A percentile compares a stretch with the other conserved stretches of the same genome.
phyloP scores from a whole-genome alignment of 2,329 filamentous ascomycete genomes.

The Samsoniella hepiali region DNA sequence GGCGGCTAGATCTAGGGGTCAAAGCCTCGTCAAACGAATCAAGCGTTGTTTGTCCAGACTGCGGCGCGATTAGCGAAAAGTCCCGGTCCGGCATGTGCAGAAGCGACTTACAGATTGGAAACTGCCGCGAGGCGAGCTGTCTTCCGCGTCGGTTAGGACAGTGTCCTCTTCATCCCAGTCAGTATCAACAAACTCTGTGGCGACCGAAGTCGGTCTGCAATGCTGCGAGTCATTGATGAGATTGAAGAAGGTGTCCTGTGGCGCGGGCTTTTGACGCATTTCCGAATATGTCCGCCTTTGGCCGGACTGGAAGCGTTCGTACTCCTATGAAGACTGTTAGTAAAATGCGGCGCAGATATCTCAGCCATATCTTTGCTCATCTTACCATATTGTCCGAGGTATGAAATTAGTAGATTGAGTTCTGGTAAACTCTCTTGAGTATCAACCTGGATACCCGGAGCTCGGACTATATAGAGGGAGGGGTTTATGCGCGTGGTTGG shows the following conservation, averaged over 20 bases:
- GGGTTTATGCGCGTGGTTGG: slow-evolving; percentile 10
- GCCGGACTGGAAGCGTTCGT: slow-evolving; percentile 35
- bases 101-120: slow-evolving; percentile 63
- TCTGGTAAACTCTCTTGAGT: not conserved
- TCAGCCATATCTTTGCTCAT: not conserved
- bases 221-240: slow-evolving; percentile 47
- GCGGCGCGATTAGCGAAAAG: slow-evolving; percentile 19
- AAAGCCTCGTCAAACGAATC: slow-evolving; percentile 82
- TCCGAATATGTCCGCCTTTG: slow-evolving; percentile 42
- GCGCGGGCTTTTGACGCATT: slow-evolving; percentile 50
- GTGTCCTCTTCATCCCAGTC: slow-evolving; percentile 66
- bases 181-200: slow-evolving; percentile 76
- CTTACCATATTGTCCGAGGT: slow-evolving; percentile 34
- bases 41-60: slow-evolving; percentile 59
- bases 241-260: slow-evolving; percentile 60
- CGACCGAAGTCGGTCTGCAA: slow-evolving; percentile 63
- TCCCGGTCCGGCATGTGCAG: not conserved
- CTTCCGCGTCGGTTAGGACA: slow-evolving; percentile 56
- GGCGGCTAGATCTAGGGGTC: slow-evolving; percentile 67
- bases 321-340: slow-evolving; percentile 30
- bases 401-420: slow-evolving; percentile 11
- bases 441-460: not conserved
- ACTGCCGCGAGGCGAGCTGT: slow-evolving; percentile 65
- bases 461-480: not conserved
- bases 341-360: not conserved